A percentile compares a stretch with the other conserved stretches of the same genome.
Conservation (phyloP, 2,329 filamentous ascomycete genomes). For the Alternaria infectoria region DNA sequence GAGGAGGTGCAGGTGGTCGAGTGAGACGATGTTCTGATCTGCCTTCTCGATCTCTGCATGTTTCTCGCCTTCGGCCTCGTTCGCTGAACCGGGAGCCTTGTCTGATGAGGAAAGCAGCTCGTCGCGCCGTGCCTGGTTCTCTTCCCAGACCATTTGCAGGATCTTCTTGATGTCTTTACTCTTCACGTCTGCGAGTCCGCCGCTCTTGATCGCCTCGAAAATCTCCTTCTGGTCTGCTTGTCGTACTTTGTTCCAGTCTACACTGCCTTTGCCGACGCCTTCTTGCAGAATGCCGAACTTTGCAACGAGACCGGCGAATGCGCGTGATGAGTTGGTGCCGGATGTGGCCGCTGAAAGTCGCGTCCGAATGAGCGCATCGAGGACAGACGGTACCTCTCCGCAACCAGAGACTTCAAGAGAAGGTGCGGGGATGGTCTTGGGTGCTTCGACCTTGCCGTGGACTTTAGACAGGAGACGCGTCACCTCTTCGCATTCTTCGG, state of each 20-base stretch:
- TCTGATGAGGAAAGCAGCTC: conserved; percentile 52
- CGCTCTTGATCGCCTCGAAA: conserved; percentile 71
- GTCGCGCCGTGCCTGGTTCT: conserved; percentile 66
- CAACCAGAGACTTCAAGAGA: conserved; percentile 75
- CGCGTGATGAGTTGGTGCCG: conserved; percentile 66
- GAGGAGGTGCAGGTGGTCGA: conserved; percentile 66
- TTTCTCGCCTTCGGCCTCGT: conserved; percentile 59
- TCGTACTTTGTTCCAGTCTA: conserved; percentile 76
- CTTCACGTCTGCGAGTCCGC: conserved; percentile 75
- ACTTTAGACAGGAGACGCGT: conserved; percentile 67
- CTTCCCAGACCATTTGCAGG: conserved; percentile 72
- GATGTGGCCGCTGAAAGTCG: conserved; percentile 67
- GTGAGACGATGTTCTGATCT: conserved; percentile 66
- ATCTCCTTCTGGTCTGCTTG: conserved; percentile 65
- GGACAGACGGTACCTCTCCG: conserved; percentile 69
- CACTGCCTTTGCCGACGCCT: conserved; percentile 72
- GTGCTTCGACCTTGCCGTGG: conserved; percentile 70
- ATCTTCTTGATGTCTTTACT: conserved; percentile 75
- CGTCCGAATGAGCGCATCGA: conserved; percentile 69
- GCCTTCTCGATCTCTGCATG: conserved; percentile 63
- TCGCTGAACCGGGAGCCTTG: conserved; percentile 48
- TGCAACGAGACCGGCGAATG: conserved; percentile 69
- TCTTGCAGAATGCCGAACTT: conserved; percentile 68
- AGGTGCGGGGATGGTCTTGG: conserved; percentile 71
- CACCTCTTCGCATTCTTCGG: conserved; percentile 73